Percentiles rank a stretch among this genome's conserved stretches.
These are phyloP conservation scores for Septoria linicola DNA, from an alignment of 2,329 filamentous ascomycete species.

Conservation along the genomic window DNA sequence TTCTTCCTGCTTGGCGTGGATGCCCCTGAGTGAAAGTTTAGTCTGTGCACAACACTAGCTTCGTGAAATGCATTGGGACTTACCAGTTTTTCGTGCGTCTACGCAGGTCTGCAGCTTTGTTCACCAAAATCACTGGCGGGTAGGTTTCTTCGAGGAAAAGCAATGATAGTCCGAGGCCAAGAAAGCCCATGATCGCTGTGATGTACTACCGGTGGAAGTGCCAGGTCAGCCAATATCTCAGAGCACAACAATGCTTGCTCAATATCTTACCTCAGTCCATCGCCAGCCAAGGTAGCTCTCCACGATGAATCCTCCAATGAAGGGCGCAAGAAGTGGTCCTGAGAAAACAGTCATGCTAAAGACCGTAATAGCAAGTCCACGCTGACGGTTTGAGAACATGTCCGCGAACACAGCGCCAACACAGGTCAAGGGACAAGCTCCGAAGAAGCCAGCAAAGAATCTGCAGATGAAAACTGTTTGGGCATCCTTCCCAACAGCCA, in stretches of 20 bases:
- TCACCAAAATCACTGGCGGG: constrained; percentile 57
- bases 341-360: constrained; percentile 40
- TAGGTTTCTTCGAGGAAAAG: constrained; percentile 60
- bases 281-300: constrained; percentile 47
- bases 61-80: neutral
- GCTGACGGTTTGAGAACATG: constrained; percentile 36
- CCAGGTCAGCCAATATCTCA: too few relatives aligned
- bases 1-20: constrained; percentile 53
- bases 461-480: constrained; percentile 42
- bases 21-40: constrained; percentile 39
- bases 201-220: constrained; percentile 40
- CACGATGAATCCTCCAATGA: constrained; percentile 38
- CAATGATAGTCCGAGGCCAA: constrained; percentile 49
- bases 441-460: constrained; percentile 41
- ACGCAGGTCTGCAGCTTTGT: constrained; percentile 56
- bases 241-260: too few relatives aligned
- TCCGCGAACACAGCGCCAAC: constrained; percentile 49
- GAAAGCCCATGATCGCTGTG: constrained; percentile 56
- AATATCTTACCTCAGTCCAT: constrained; percentile 42
- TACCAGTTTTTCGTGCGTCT: constrained; percentile 57
- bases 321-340: constrained; percentile 37
- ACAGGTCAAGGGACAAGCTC: constrained; percentile 47
- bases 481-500: constrained; percentile 40
- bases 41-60: neutral
- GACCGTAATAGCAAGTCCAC: constrained; percentile 39